Evolutionary conservation across 2,329 filamentous ascomycete species (phyloP), one percentile per base, ranked within the genome.

Genomic region (Colletotrichum costaricense): DNA sequence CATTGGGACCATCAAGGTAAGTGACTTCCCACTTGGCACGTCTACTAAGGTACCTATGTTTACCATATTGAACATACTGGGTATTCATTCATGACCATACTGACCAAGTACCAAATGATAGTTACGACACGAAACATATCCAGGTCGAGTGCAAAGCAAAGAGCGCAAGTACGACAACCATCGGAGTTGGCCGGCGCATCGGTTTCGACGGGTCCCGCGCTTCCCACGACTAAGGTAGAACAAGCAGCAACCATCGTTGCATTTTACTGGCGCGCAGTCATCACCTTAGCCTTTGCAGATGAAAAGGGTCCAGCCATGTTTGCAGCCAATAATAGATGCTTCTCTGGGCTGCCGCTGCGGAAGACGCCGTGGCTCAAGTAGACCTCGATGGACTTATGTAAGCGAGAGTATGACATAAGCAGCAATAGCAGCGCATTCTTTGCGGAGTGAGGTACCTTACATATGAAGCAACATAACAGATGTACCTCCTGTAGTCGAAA

Each of bases 111-210:
- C 42, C 19, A 3, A 9, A 11, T n/a, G 4, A 49, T n/a, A 33
- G 30, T 8, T 33, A 5, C 42, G 9, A 22, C 16, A 22, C 19
- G 19, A 22, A 49, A 49, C 8, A 49, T 8, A 5, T 8, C n/a
- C 1, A 49, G n/a, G 19, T 22, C 9, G 5, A 49, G 16, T 14
- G 2, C 16, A 42, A 42, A 42, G 38, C 38, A 42, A 14, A 42
- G 38, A 42, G 16, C 33, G 33, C 33, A 35, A 35, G 33, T 12
- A 12, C 4, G 38, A 42, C 38, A 19, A 16, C 16, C 16, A 14
- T 42, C 59, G 66, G 66, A 69, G 46, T 24, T 69, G 66, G 66
- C 66, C 49, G 42, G 3, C 42, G 58, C 49, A 57, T 33, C 60
- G 33, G 28, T 57, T 49, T n/a, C 33, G 30, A 35, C 59, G 42